Evolutionary conservation across 805 yeast genomes (phyloP).

Genomic region (Nakazawaea sp.): DNA sequence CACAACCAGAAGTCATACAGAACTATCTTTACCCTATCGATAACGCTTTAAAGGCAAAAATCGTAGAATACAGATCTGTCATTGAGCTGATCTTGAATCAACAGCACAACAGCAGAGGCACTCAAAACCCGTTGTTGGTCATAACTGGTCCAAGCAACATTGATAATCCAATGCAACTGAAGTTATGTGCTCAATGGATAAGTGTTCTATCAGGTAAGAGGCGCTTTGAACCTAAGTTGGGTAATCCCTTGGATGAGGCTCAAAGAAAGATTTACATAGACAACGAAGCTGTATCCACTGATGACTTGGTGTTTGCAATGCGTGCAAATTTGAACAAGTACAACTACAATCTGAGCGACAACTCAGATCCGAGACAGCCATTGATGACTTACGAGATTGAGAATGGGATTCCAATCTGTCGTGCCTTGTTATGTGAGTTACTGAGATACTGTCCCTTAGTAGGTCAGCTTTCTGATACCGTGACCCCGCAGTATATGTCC

Average conservation of each 20-base stretch:
- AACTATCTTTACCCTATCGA: slow-evolving; percentile 30
- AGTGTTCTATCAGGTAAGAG: slow-evolving; percentile 17
- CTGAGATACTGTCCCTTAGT: slow-evolving; percentile 38
- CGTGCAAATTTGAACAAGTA: slow-evolving; percentile 30
- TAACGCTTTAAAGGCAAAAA: slow-evolving; percentile 20
- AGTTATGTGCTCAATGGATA: slow-evolving; percentile 36
- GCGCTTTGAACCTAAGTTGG: background rate
- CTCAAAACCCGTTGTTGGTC: slow-evolving; percentile 21
- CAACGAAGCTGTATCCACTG: slow-evolving; percentile 3
- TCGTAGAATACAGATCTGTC: slow-evolving; percentile 23
- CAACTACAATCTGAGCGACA: slow-evolving; percentile 13
- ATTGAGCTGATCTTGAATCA: slow-evolving; percentile 17
- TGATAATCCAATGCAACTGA: slow-evolving; percentile 24
- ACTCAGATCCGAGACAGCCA: background rate
- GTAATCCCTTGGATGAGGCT: background rate
- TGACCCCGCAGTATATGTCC: slow-evolving; percentile 43
- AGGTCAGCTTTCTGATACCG: slow-evolving; percentile 38
- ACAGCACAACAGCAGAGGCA: background rate
- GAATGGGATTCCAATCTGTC: slow-evolving; percentile 33
- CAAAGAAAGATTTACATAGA: background rate
- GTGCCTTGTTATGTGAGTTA: slow-evolving; percentile 31
- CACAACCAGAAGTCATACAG: slow-evolving; percentile 39
- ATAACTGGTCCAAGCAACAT: slow-evolving; percentile 33
- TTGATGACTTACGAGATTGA: slow-evolving; percentile 26
- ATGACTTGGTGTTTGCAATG: slow-evolving; percentile 24